A percentile compares a stretch with the other conserved stretches of the same genome.
Evolutionary conservation across 2,329 filamentous ascomycete species (phyloP).

Genomic region (Lasiodiplodia gonubiensis): DNA sequence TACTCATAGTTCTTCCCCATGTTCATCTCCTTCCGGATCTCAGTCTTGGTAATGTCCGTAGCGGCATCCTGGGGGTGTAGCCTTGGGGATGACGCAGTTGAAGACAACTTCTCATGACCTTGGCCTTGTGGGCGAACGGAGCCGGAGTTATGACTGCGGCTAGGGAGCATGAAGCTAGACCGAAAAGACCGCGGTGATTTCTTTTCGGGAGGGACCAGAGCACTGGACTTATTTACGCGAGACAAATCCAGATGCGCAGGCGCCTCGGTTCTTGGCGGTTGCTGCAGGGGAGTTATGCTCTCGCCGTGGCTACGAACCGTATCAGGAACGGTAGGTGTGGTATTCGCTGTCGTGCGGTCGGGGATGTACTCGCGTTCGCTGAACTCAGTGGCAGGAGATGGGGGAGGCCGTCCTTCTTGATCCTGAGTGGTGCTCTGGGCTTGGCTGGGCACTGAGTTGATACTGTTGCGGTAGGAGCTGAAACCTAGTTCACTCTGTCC

Average conservation of each 20-base stretch:
- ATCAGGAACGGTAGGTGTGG: constrained; percentile 69
- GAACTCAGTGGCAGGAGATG: constrained; percentile 80
- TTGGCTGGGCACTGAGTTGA: constrained; percentile 40
- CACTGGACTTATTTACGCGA: constrained; percentile 46
- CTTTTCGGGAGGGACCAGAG: constrained; percentile 11
- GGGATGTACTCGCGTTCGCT: constrained; percentile 72
- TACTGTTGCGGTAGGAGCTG: constrained; percentile 46
- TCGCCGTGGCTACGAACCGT: constrained; percentile 72
- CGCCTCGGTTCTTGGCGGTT: constrained; percentile 41
- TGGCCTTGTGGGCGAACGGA: constrained; percentile 41
- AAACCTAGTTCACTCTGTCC: constrained; percentile 39
- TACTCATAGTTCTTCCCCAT: constrained; percentile 84
- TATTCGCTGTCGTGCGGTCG: constrained; percentile 74
- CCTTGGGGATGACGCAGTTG: constrained; percentile 75
- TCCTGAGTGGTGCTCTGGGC: constrained; percentile 8
- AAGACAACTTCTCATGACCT: constrained; percentile 83
- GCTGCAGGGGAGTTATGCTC: constrained; percentile 78
- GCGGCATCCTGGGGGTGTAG: constrained; percentile 57
- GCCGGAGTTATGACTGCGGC: constrained; percentile 60
- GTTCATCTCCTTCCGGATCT: constrained; percentile 34
- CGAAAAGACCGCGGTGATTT: constrained; percentile 27
- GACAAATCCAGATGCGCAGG: constrained; percentile 65
- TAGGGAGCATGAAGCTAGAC: constrained; percentile 61
- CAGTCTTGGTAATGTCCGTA: constrained; percentile 43
- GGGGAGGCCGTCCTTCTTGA: constrained; percentile 55